Evolutionary conservation across 768 basidiomycete species (phyloP), one percentile per base, ranked within the genome.

Genomic region (Lactarius trivialis): DNA sequence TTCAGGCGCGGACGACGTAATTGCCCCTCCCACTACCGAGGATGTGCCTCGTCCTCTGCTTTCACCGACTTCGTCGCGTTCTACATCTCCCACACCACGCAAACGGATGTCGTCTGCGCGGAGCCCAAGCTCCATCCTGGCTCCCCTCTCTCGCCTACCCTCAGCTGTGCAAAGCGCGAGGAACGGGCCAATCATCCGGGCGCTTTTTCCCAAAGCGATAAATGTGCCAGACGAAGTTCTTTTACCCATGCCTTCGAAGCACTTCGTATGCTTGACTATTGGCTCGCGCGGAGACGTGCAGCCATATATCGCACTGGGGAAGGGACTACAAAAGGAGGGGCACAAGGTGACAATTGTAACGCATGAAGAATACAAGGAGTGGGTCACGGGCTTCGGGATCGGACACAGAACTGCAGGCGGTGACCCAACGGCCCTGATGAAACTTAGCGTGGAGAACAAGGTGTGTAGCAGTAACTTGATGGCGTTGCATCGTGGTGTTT

Each of bases 361-460:
- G 8, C 80, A 81, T 70, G 73, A 76, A 66, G 72, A 76, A 71
- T 79, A 78, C 69, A 79, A 79, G 65, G 71, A 68, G 1, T 87
- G 85, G 85, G 73, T 87, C 33, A 77, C 78, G 61, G 78, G 81
- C 7, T 87, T 83, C 69, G 83, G 81, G 4, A 76, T 88, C 60
- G 74, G 72, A 39, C 84, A 85, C 71, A 77, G 84, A 30, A 78
- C 79, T 37, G 84, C 85, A 17, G 86, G 86, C 2, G 86, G 85
- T 7, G 86, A 88, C 72, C 85, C 86, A 0, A 85, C 82, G 0
- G 81, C 82, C 2, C 69, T 87, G 69, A 87, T 87, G 85, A 84
- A 85, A 67, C 74, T 87, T 5, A 79, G 76, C 60, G 76, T 78
- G 3, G 80, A 81, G 67, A 74, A 77, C 64, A 75, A 83, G 72